Percentiles rank a stretch among this genome's conserved stretches.
These are phyloP conservation scores for Aspergillus funiculosus DNA, from an alignment of 495 filamentous ascomycete genomes.

Conservation along the genomic window DNA sequence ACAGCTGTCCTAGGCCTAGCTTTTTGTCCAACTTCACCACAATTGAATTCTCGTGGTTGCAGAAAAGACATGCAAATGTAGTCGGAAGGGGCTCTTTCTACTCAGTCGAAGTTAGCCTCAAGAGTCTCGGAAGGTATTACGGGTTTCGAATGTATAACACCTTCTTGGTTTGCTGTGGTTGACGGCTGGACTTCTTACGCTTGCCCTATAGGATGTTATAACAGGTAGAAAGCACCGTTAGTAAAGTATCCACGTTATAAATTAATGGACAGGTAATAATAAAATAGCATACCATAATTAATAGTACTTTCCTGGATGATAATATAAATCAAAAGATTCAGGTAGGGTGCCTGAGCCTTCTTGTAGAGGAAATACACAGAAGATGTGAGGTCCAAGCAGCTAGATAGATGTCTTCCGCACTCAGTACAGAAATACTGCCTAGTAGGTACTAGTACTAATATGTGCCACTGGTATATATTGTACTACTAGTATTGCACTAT, in stretches of 20 bases:
- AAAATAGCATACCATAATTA: slow-evolving; percentile 14
- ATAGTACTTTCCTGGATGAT: background rate
- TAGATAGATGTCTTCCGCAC: background rate
- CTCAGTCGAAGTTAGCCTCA: background rate
- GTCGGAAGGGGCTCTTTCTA: slow-evolving; percentile 85
- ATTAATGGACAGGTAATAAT: too few species aligned
- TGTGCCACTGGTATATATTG: too few species aligned
- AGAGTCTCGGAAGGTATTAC: background rate
- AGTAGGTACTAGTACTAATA: too few species aligned
- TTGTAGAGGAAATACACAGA: background rate
- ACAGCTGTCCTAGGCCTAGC: slow-evolving; percentile 69
- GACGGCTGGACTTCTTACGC: slow-evolving; percentile 86
- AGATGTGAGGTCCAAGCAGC: background rate
- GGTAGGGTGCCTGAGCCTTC: too few species aligned
- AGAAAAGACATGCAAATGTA: slow-evolving; percentile 92
- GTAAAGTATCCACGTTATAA: too few species aligned
- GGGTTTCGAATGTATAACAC: slow-evolving; percentile 35
- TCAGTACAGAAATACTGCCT: background rate
- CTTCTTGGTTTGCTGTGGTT: slow-evolving; percentile 80
- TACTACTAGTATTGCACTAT: too few species aligned
- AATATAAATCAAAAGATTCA: background rate
- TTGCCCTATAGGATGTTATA: slow-evolving; percentile 58
- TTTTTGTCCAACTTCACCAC: slow-evolving; percentile 90
- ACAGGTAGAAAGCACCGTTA: background rate
- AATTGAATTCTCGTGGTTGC: slow-evolving; percentile 92